Evolutionary conservation across 306 rosid species (phyloP), one percentile per base, ranked within the genome.

Genomic region (Castanea sativa): DNA sequence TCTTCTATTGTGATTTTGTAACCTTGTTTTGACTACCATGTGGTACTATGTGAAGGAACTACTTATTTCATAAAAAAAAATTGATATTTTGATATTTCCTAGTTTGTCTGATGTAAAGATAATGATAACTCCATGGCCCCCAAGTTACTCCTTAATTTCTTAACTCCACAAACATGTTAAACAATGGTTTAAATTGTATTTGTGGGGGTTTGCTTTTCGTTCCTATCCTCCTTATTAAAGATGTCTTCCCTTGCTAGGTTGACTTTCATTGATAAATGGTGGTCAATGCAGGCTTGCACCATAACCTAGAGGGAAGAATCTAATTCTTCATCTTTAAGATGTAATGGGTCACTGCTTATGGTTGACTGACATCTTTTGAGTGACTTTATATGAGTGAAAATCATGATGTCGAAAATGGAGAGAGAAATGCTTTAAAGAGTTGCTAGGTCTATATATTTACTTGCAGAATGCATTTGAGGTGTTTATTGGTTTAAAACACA

Each of bases 81-180:
- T 23, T 2, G 15, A 49, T 11, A 49, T 49, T 2, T 49, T 3
- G 16, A 49, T 49, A 49, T 49, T 49, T 49, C 4, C 53, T 11
- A 49, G 16, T 49, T 38, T 38, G 53, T 49, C 53, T 12, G 15
- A 49, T 49, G 53, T 49, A 13, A 49, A 49, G 53, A 49, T 3
- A 49, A 49, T 9, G 14, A 2, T 13, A 49, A 49, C 53, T 49
- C 16, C 53, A 49, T 49, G 53, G 16, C 45, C 45, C 11, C 45
- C 45, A 38, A 7, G 99, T 91, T 69, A 86, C 18, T 49, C 73
- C 69, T 15, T 55, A 70, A 27, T 60, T 69, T 53, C 45, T 60
- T 65, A 16, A 70, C 69, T 59, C 13, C 32, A 8, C 51, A 63
- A 16, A 70, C 18, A 20, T 68, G 45, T 56, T 52, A 55, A 82